A percentile compares a stretch with the other conserved stretches of the same genome.
Evolutionary conservation across 192 early-diverging fungal genomes (phyloP).

Genomic region (Coemansia asiatica): DNA sequence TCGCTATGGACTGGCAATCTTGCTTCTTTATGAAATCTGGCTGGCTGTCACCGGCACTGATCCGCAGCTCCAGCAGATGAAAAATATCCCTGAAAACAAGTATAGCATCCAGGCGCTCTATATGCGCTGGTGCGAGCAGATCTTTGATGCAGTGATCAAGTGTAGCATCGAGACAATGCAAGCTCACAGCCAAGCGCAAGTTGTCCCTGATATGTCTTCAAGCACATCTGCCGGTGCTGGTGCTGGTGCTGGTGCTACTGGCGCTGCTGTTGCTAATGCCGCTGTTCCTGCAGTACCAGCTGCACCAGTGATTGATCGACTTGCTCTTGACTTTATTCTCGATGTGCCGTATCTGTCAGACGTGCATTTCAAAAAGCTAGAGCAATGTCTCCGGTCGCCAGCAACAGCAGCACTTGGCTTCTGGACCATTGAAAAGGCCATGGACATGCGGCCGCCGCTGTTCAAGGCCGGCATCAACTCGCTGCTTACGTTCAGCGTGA

Average conservation of each 20-base stretch:
- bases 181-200: slow-evolving; percentile 12
- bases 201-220: slow-evolving; percentile 13
- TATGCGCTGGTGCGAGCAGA: slow-evolving; percentile 41
- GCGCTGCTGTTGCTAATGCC: neutral
- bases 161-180: slow-evolving; percentile 18
- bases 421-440: slow-evolving; percentile 39
- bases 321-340: slow-evolving; percentile 36
- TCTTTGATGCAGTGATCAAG: slow-evolving; percentile 35
- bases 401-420: slow-evolving; percentile 30
- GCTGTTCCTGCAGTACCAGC: slow-evolving; percentile 2
- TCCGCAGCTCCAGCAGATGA: slow-evolving; percentile 22
- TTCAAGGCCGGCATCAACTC: slow-evolving; percentile 30
- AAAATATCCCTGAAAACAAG: slow-evolving; percentile 3
- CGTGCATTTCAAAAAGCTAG: slow-evolving; percentile 15
- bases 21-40: slow-evolving; percentile 52
- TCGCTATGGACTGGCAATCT: slow-evolving; percentile 33
- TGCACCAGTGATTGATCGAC: slow-evolving; percentile 10
- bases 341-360: slow-evolving; percentile 35
- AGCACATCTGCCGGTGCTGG: neutral
- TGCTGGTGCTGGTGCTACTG: neutral
- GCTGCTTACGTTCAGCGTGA: slow-evolving; percentile 39
- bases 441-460: slow-evolving; percentile 45
- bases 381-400: slow-evolving; percentile 22
- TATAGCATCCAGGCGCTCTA: slow-evolving; percentile 34
- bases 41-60: slow-evolving; percentile 41